Conservation (phyloP, 2,329 filamentous ascomycete genomes). For the Mycosphaerella sp. region DNA sequence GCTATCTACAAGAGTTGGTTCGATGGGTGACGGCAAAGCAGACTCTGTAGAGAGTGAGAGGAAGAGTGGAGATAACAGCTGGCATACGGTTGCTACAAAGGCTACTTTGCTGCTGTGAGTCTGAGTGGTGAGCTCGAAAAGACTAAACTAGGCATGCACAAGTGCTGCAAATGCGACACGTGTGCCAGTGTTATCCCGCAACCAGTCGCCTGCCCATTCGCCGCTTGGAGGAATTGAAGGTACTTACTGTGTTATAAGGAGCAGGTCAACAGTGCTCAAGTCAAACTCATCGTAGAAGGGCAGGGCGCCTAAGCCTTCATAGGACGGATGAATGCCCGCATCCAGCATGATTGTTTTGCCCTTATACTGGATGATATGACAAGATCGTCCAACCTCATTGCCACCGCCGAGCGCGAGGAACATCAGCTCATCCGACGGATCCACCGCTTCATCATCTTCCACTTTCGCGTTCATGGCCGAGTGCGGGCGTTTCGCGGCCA, state of each 20-base stretch:
- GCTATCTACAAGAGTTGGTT: neutral
- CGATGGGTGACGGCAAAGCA: slow-evolving; percentile 17
- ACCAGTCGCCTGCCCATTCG: neutral
- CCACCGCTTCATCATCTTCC: slow-evolving; percentile 74
- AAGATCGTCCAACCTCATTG: slow-evolving; percentile 94
- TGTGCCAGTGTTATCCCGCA: neutral
- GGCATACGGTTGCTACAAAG: slow-evolving; percentile 34
- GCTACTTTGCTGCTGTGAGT: slow-evolving; percentile 16
- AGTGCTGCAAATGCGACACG: neutral
- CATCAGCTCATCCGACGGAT: slow-evolving; percentile 87
- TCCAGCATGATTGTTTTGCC: slow-evolving; percentile 99
- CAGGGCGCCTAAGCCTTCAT: slow-evolving; percentile 85
- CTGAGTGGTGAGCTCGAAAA: slow-evolving; percentile 5
- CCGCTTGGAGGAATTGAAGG: neutral
- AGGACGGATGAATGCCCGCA: slow-evolving; percentile 92
- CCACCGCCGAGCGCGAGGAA: slow-evolving; percentile 92
- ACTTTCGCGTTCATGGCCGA: slow-evolving; percentile 60
- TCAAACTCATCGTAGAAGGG: slow-evolving; percentile 99
- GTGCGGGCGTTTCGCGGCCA: slow-evolving; percentile 78
- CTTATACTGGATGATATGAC: slow-evolving; percentile 98
- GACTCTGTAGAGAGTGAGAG: slow-evolving; percentile 11
- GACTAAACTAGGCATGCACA: neutral
- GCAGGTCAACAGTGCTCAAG: slow-evolving; percentile 90
- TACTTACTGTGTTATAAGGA: slow-evolving; percentile 98
- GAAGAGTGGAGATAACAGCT: slow-evolving; percentile 15